phyloP scores from a whole-genome alignment of 768 basidiomycete species.

The Collybia nuda region DNA sequence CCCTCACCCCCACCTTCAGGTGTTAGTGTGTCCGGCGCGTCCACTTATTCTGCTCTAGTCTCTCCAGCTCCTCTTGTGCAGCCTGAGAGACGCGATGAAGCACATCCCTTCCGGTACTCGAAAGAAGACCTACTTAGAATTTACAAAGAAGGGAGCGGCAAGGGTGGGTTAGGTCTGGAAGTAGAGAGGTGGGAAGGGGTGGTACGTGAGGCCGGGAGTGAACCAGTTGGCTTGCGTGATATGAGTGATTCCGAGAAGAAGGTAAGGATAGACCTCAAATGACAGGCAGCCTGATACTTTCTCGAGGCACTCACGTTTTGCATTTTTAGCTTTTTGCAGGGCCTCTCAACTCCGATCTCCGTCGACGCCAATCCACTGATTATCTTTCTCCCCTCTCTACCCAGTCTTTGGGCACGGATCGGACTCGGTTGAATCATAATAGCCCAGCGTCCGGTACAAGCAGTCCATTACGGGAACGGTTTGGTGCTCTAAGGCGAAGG shows the following conservation, averaged over 20 bases:
- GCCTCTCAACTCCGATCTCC: conserved; percentile 83
- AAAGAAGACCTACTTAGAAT: conserved; percentile 84
- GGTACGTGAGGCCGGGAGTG: conserved; percentile 70
- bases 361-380: conserved; percentile 81
- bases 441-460: conserved; percentile 38
- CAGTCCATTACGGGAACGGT: conserved; percentile 68
- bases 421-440: conserved; percentile 56
- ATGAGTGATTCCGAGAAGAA: conserved; percentile 85
- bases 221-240: conserved; percentile 78
- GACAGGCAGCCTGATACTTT: conserved; percentile 10
- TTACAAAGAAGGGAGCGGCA: conserved; percentile 77
- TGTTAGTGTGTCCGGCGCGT: conserved; percentile 46
- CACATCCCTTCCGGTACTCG: conserved; percentile 82
- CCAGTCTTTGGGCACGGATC: conserved; percentile 47
- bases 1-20: conserved; percentile 59
- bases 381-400: conserved; percentile 60
- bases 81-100: conserved; percentile 59
- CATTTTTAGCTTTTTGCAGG: conserved; percentile 71
- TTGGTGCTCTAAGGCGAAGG: conserved; percentile 62
- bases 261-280: conserved; percentile 42
- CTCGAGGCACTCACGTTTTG: conserved; percentile 23
- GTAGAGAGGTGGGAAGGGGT: conserved; percentile 91
- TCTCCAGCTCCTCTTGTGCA: conserved; percentile 50
- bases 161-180: conserved; percentile 75
- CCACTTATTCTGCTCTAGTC: conserved; percentile 72